phyloP scores from a whole-genome alignment of 345 rosid genomes.

The Euclidium syriacum region DNA sequence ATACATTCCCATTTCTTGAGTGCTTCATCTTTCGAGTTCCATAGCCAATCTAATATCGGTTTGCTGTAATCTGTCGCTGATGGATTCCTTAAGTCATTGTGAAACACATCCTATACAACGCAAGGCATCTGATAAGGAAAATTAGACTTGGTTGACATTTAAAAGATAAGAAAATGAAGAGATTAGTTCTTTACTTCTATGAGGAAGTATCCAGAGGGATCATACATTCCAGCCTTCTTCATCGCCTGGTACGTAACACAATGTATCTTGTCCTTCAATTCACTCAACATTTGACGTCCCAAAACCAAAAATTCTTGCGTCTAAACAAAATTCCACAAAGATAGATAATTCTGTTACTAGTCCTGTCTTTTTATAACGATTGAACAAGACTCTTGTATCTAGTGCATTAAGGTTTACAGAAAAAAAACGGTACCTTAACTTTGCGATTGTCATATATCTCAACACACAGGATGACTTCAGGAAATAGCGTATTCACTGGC shows the following conservation, averaged over 20 bases:
- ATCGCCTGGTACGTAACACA: constrained; percentile 69
- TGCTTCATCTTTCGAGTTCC: constrained; percentile 65
- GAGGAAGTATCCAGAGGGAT: constrained; percentile 89
- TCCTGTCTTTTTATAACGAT: neutral
- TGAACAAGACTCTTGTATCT: neutral
- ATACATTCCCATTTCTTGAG: constrained; percentile 64
- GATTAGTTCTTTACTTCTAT: constrained; percentile 53
- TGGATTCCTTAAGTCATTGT: constrained; percentile 72
- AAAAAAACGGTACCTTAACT: constrained; percentile 46
- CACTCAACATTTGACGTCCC: constrained; percentile 64
- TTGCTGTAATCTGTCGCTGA: constrained; percentile 58
- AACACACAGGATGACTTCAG: constrained; percentile 65
- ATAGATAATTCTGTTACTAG: neutral
- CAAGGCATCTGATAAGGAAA: constrained; percentile 9
- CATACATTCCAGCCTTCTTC: constrained; percentile 60
- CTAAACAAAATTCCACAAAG: constrained; percentile 31
- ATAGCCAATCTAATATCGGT: constrained; percentile 75
- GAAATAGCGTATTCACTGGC: constrained; percentile 32
- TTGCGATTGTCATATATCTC: constrained; percentile 55
- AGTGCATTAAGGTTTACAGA: neutral
- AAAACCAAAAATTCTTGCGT: constrained; percentile 82
- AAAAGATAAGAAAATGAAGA: neutral
- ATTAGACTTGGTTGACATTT: neutral
- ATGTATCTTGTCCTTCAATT: constrained; percentile 70
- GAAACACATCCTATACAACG: constrained; percentile 55